Base-by-base conservation (phyloP, 208 protist species). In the Acanthamoeba culbertsoni region DNA sequence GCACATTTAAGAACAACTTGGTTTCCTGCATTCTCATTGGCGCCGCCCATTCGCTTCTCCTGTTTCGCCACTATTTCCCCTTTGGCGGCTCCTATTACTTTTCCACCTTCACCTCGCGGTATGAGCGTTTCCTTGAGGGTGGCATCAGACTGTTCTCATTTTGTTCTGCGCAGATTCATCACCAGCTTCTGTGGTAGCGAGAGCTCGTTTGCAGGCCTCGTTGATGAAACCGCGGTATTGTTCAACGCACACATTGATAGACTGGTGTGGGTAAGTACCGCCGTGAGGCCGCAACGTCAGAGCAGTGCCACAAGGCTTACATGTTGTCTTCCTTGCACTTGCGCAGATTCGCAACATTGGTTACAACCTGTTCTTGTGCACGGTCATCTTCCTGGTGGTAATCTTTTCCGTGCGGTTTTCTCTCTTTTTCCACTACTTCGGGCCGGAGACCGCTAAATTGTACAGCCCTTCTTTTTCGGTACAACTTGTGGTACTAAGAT, bases 141-240 rank as follows among this genome's bases (percentile, higher is more conserved):
- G n/a, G n/a, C n/a, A n/a, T n/a, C n/a, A n/a, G n/a, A n/a, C n/a
- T n/a, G n/a, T n/a, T n/a, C n/a, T n/a, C n/a, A n/a, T n/a, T n/a
- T n/a, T n/a, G n/a, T n/a, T n/a, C n/a, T n/a, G n/a, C n/a, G n/a
- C 51, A 59, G 53, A 16, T 89, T 89, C 53, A 89, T 89, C 31
- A 89, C 79, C 14, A 65, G 53, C 79, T 89, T 89, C 53, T 89
- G 79, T 26, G 79, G 79, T 10, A 89, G 79, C 33, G 79, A 89
- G 51, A 89, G 79, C 53, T 89, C 79, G 10, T 89, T 89, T 65
- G 79, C 79, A 23, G 79, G 79, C 26, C 79, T 89, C 18, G 53
- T 89, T 0, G 79, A 89, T 33, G 79, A 89, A 26, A 89, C 79
- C 0, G 53, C 79, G 14, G 31, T 65, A 10, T 26, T 89, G 1